Conservation (phyloP, 1,139 yeast species). For the Citeromyces siamensis region DNA sequence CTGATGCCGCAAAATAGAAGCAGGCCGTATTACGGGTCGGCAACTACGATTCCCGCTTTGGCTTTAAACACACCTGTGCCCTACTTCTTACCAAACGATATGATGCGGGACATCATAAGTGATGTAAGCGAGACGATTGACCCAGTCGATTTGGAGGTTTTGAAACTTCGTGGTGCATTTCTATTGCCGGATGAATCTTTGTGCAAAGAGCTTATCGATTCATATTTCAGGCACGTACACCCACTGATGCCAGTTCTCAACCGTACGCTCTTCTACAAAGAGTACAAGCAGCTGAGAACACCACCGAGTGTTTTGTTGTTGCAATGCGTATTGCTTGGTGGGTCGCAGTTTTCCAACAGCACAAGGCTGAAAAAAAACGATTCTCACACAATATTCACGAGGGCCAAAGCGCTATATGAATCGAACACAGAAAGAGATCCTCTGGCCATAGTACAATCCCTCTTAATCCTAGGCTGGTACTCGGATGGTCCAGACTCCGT, state of each 20-base stretch:
- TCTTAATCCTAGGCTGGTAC: slow-evolving; percentile 54
- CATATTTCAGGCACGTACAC: slow-evolving; percentile 56
- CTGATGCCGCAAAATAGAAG: slow-evolving; percentile 2
- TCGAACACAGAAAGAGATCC: slow-evolving; percentile 66
- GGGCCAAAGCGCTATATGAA: slow-evolving; percentile 71
- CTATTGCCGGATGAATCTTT: slow-evolving; percentile 50
- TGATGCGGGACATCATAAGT: background rate
- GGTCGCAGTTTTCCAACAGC: slow-evolving; percentile 49
- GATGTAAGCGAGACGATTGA: slow-evolving; percentile 23
- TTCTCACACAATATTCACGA: slow-evolving; percentile 37
- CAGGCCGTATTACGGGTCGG: background rate
- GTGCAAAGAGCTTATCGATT: slow-evolving; percentile 47
- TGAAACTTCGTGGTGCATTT: slow-evolving; percentile 63
- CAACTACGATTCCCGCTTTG: background rate
- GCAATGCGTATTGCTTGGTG: slow-evolving; percentile 61
- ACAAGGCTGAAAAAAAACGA: slow-evolving; percentile 43
- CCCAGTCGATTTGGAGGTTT: slow-evolving; percentile 55
- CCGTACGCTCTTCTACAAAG: slow-evolving; percentile 46
- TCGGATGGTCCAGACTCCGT: slow-evolving; percentile 78
- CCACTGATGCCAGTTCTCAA: slow-evolving; percentile 66
- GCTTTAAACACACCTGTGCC: background rate
- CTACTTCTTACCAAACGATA: background rate
- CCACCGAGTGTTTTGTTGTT: slow-evolving; percentile 59
- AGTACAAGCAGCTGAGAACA: slow-evolving; percentile 43
- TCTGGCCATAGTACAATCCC: slow-evolving; percentile 49